phyloP scores from a whole-genome alignment of 2,329 filamentous ascomycete species.

The Septoria petroselini region DNA sequence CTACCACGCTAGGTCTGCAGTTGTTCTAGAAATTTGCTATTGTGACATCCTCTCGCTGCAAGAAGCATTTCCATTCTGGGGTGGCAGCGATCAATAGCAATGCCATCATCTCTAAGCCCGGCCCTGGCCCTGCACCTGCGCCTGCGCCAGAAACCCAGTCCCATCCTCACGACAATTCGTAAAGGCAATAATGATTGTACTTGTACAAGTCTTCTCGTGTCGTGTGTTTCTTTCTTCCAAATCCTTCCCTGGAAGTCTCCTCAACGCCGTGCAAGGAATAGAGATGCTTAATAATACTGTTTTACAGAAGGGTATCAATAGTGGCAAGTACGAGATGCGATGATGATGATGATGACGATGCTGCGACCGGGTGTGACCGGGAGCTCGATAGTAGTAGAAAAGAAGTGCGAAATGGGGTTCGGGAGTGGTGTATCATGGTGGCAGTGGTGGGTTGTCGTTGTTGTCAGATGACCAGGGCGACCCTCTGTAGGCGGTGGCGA shows the following conservation, averaged over 20 bases:
- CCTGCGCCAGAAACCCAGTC: too few relatives aligned
- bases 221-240: too few relatives aligned
- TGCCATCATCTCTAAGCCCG: too few relatives aligned
- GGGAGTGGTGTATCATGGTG: not conserved
- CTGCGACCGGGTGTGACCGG: slow-evolving; percentile 19
- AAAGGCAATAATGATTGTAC: too few relatives aligned
- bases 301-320: slow-evolving; percentile 27
- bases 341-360: too few relatives aligned
- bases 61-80: not conserved
- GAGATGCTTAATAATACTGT: slow-evolving; percentile 2
- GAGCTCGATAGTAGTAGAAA: slow-evolving; percentile 16
- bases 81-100: slow-evolving; percentile 15
- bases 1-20: not conserved
- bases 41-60: not conserved
- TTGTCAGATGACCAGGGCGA: not conserved
- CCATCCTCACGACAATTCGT: too few relatives aligned
- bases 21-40: slow-evolving; percentile 1
- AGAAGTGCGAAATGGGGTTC: not conserved
- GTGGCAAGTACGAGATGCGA: slow-evolving; percentile 16
- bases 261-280: not conserved
- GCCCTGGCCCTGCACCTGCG: too few relatives aligned
- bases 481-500: not conserved
- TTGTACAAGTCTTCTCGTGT: slow-evolving; percentile 10
- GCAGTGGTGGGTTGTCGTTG: not conserved
- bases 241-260: too few relatives aligned